phyloP scores from a whole-genome alignment of 441 rosid genomes.

The Corymbia citriodora region DNA sequence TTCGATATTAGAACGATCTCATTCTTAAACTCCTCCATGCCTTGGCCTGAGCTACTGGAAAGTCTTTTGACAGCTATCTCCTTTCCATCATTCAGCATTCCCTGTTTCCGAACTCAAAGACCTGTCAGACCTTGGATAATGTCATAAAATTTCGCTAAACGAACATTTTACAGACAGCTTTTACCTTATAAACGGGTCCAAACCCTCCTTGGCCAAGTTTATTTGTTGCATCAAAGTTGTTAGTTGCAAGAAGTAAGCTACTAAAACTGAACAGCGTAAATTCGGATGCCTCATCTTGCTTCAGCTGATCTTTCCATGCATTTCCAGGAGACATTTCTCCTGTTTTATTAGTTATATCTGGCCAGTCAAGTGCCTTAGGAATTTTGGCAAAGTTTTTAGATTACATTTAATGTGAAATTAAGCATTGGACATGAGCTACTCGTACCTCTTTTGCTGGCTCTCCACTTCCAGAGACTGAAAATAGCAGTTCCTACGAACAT shows the following conservation, averaged over 20 bases:
- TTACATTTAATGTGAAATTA: neutral
- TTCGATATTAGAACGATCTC: conserved; percentile 6
- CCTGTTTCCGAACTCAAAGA: neutral
- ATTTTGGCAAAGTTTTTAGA: neutral
- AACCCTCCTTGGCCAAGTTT: conserved; percentile 10
- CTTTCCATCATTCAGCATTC: neutral
- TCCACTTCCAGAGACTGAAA: neutral
- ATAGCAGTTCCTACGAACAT: neutral
- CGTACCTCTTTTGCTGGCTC: neutral
- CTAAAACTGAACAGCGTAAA: neutral
- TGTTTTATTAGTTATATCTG: neutral
- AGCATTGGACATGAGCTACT: neutral
- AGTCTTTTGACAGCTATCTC: conserved; percentile 10
- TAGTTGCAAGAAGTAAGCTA: neutral
- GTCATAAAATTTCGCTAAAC: neutral
- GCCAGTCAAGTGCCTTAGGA: neutral
- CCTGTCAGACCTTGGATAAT: neutral
- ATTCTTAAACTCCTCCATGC: conserved; percentile 4
- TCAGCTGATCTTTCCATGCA: neutral
- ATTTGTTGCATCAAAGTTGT: neutral
- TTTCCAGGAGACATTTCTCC: neutral
- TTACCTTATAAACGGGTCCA: conserved; percentile 9
- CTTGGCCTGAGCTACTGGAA: conserved; percentile 1
- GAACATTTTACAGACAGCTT: neutral
- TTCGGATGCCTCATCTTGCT: neutral